Conservation (phyloP, 768 basidiomycete species). For the Aureoboletus auriporus region DNA sequence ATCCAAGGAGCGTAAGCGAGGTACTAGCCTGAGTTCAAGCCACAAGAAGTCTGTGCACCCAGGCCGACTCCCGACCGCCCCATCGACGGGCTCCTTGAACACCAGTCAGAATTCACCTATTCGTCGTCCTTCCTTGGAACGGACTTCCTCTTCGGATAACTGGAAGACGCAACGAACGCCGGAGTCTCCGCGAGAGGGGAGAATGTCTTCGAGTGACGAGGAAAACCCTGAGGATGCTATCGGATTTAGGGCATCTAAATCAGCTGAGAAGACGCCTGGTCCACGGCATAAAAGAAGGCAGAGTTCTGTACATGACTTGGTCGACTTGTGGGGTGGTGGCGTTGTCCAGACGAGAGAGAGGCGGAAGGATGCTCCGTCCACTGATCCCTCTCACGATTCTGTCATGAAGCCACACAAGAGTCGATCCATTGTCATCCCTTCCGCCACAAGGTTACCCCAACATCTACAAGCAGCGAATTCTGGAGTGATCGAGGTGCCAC, state of each 20-base stretch:
- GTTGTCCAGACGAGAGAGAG: conserved; percentile 41
- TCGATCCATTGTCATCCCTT: conserved; percentile 15
- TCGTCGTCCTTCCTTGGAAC: conserved; percentile 14
- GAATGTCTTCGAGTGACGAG: conserved; percentile 54
- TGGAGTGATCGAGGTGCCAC: conserved; percentile 13
- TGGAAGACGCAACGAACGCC: conserved; percentile 41
- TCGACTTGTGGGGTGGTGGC: conserved; percentile 72
- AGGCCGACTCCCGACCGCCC: conserved; percentile 2
- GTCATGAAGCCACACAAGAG: conserved; percentile 16
- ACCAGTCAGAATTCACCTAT: conserved; percentile 5
- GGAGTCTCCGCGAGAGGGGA: conserved; percentile 22
- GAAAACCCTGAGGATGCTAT: conserved; percentile 48
- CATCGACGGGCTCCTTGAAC: conserved; percentile 8
- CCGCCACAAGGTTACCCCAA: conserved; percentile 22
- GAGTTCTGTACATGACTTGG: conserved; percentile 80
- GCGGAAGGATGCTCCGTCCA: conserved; percentile 26
- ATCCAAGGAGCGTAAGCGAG: conserved; percentile 34
- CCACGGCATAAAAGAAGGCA: conserved; percentile 50
- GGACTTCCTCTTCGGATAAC: conserved; percentile 39
- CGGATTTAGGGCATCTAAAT: conserved; percentile 23
- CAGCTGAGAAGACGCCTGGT: conserved; percentile 21
- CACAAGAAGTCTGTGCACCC: conserved; percentile 5
- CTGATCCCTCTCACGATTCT: conserved; percentile 13
- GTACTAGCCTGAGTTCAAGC: conserved; percentile 6
- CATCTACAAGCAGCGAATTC: conserved; percentile 18